These are phyloP conservation scores for Nidula niveotomentosa DNA, from an alignment of 1,284 basidiomycete genomes.

Conservation along the genomic window DNA sequence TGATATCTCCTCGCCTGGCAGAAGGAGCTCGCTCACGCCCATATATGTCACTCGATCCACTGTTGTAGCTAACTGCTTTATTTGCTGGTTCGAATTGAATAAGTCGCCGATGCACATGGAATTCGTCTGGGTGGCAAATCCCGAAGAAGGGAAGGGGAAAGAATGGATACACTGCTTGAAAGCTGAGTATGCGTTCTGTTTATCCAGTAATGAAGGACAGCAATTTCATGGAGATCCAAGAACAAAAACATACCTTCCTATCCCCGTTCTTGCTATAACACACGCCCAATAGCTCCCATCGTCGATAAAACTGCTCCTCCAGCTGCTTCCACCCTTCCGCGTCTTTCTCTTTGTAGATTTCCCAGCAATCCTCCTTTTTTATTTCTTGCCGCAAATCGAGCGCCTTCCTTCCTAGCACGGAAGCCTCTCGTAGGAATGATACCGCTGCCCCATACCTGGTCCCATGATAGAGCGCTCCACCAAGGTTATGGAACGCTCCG, in stretches of 20 bases:
- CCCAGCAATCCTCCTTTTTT: too few relatives aligned
- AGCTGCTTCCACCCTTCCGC: conserved; percentile 58
- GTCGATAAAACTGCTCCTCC: conserved; percentile 59
- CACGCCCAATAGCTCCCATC: conserved; percentile 80
- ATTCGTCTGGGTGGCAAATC: conserved; percentile 31
- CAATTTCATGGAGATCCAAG: background rate
- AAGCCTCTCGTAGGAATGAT: conserved; percentile 64
- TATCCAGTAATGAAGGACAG: conserved; percentile 1
- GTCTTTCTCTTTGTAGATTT: conserved; percentile 18
- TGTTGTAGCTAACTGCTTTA: conserved; percentile 55
- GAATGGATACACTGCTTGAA: conserved; percentile 51
- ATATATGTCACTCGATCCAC: conserved; percentile 68
- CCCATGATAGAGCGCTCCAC: conserved; percentile 62
- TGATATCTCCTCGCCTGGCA: conserved; percentile 46
- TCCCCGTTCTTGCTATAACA: conserved; percentile 76
- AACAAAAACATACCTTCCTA: conserved; percentile 46
- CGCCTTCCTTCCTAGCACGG: conserved; percentile 49
- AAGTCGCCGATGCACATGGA: conserved; percentile 22
- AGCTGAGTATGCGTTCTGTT: conserved; percentile 59
- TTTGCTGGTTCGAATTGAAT: conserved; percentile 33
- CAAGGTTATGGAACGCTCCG: conserved; percentile 66
- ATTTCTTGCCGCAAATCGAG: conserved; percentile 2
- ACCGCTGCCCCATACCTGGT: conserved; percentile 58
- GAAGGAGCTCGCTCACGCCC: conserved; percentile 61
- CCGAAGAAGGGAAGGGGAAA: conserved; percentile 48